phyloP scores from a whole-genome alignment of 2,329 filamentous ascomycete genomes.

The Sporothrix euskadiensis region DNA sequence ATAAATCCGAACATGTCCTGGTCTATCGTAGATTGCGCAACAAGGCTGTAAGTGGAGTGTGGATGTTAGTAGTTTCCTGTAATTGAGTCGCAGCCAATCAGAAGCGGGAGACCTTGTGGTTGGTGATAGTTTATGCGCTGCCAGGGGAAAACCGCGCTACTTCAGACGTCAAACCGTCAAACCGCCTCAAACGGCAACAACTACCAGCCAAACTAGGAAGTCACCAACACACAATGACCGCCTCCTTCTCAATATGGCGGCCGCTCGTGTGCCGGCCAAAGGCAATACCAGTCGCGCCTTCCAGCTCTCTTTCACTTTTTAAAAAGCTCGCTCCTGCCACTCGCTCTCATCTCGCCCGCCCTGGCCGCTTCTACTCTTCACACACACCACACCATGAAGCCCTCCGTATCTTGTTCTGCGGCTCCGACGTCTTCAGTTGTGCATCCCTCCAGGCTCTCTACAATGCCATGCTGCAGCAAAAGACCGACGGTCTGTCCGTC shows the following conservation, averaged over 20 bases:
- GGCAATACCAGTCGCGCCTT: too few relatives aligned
- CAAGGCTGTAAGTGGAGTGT: background rate
- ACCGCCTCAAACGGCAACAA: background rate
- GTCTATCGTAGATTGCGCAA: background rate
- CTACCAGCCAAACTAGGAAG: background rate
- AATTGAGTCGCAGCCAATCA: background rate
- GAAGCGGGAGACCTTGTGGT: background rate
- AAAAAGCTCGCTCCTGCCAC: background rate
- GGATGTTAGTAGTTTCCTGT: background rate
- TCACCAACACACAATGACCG: background rate
- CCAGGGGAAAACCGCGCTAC: background rate
- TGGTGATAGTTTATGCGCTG: background rate
- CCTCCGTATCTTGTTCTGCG: constrained; percentile 87
- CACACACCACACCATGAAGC: constrained; percentile 48
- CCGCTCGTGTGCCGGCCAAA: background rate
- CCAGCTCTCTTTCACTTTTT: background rate
- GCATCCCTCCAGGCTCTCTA: constrained; percentile 70
- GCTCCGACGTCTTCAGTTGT: constrained; percentile 88
- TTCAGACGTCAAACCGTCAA: background rate
- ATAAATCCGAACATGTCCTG: too few relatives aligned
- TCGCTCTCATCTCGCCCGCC: background rate
- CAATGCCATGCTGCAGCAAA: constrained; percentile 46
- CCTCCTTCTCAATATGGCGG: background rate
- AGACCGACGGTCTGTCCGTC: background rate
- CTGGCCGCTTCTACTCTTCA: background rate